Evolutionary conservation across 305 asterid species (phyloP), one percentile per base, ranked within the genome.

Genomic region (Nicotiana rustica): DNA sequence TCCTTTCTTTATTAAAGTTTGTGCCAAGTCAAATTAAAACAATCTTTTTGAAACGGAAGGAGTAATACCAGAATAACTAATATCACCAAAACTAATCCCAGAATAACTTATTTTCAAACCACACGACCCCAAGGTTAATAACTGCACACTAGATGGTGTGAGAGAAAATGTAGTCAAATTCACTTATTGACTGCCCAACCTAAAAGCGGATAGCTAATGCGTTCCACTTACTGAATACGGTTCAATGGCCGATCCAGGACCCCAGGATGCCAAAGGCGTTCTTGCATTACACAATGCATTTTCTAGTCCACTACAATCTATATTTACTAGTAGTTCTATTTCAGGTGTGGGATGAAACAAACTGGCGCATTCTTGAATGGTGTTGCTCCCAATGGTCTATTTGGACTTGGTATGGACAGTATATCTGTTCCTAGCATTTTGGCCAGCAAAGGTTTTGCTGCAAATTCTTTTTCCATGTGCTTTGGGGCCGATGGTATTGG

Each of bases 391-490:
- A 96, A 96, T 81, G 99, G 99, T 82, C 89, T 96, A 13, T 90
- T 95, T 77, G 99, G 99, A 59, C 97, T 96, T 6, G 97, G 98
- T 49, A 86, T 93, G 91, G 92, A 88, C 84, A 82, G 76, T 52
- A 56, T 87, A 41, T 96, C 98, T 0, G 94, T 96, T 81, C 99
- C 99, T 49, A 93, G 96, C 88, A 80, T 87, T 57, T 88, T 95
- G 88, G 96, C 98, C 14, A 87, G 77, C 82, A 90, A 87, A 82
- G 97, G 97, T n/a, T 86, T 95, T 13, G 88, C 94, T 12, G 92
- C 95, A 36, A 92, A 96, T 90, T 95, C 98, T 7, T 92, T 96
- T 87, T 92, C 98, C 36, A 92, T 95, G 98, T 96, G 99, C 85
- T 96, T 96, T 56, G 92, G 97, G 13, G 85, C 86, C 10, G 93